These are phyloP conservation scores for Chlorella variabilis DNA, from an alignment of 163 green algal genomes.

Conservation along the genomic window DNA sequence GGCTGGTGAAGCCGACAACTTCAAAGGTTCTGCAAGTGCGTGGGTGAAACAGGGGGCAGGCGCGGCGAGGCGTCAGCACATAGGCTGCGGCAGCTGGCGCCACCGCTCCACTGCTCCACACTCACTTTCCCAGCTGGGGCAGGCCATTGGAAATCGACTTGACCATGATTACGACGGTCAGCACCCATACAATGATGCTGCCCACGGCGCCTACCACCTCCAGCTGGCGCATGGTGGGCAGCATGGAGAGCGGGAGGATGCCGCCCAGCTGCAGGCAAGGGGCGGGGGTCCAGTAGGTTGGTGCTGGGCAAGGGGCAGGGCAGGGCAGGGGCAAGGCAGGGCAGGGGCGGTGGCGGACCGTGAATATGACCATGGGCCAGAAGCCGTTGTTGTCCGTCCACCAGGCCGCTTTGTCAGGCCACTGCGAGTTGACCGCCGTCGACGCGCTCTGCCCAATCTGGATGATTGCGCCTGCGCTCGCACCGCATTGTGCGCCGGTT, in stretches of 20 bases:
- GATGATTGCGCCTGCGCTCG: background rate
- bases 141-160: background rate
- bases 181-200: constrained; percentile 10
- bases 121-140: background rate
- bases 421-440: background rate
- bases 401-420: background rate
- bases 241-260: constrained; percentile 6
- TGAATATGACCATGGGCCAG: constrained; percentile 2
- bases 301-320: too few relatives aligned
- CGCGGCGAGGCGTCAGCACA: too few relatives aligned
- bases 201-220: background rate
- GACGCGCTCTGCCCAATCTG: background rate
- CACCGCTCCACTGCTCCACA: too few relatives aligned
- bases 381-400: background rate
- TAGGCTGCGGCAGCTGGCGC: too few relatives aligned
- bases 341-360: background rate
- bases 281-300: too few relatives aligned
- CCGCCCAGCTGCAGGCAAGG: background rate
- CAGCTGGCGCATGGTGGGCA: constrained; percentile 14
- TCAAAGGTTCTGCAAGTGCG: background rate
- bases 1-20: background rate
- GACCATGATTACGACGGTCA: background rate
- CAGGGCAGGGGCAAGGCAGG: background rate
- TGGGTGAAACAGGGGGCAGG: too few relatives aligned
- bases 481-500: too few relatives aligned